phyloP scores from a whole-genome alignment of 2,329 filamentous ascomycete species.

The Epichloe festucae region DNA sequence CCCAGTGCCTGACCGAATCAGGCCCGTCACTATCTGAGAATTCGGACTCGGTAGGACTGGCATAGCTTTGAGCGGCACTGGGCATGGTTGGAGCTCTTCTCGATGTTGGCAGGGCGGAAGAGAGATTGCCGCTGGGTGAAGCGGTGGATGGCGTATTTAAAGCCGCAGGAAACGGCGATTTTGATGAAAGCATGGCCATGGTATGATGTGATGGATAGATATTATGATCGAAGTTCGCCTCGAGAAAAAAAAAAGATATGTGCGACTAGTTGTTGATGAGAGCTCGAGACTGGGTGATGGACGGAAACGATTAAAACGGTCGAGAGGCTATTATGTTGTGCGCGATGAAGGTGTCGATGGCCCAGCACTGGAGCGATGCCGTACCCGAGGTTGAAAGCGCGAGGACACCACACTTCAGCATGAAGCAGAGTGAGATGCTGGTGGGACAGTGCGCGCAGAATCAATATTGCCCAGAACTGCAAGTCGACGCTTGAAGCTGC shows the following conservation, averaged over 20 bases:
- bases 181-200: constrained; percentile 68
- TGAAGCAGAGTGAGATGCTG: no score
- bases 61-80: constrained; percentile 44
- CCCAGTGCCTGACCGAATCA: constrained; percentile 72
- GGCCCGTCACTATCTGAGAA: constrained; percentile 74
- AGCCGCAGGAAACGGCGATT: constrained; percentile 51
- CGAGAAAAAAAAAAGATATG: no score
- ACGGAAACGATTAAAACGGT: neutral
- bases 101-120: constrained; percentile 36
- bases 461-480: neutral
- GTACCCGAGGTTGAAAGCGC: no score
- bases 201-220: constrained; percentile 17
- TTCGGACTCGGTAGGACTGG: constrained; percentile 82
- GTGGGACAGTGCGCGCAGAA: no score
- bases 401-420: no score
- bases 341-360: neutral
- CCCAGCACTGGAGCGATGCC: neutral
- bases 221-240: neutral
- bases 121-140: constrained; percentile 30
- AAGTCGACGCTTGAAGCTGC: constrained; percentile 1
- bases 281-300: neutral
- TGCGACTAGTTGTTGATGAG: neutral
- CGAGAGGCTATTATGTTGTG: neutral
- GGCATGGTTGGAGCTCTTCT: constrained; percentile 38
- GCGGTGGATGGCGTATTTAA: constrained; percentile 32